Conservation (phyloP, 2,329 filamentous ascomycete genomes). For the Hortaea sp. region DNA sequence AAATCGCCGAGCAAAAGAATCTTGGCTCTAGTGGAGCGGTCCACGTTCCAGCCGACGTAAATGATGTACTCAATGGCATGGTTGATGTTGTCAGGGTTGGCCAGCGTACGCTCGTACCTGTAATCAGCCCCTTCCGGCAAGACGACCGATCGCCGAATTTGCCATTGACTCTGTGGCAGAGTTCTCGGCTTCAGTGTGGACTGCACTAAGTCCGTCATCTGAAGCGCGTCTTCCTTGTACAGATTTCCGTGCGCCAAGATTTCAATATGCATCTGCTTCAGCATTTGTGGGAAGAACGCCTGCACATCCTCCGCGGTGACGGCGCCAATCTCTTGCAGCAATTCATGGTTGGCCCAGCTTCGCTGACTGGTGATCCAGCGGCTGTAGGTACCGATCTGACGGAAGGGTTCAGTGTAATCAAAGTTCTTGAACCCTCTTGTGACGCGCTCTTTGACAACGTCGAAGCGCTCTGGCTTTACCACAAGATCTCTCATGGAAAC, state of each 20-base stretch:
- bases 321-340: slow-evolving; percentile 63
- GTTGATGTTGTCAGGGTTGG: slow-evolving; percentile 74
- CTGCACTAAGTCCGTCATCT: slow-evolving; percentile 74
- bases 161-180: slow-evolving; percentile 70
- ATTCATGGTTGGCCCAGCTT: slow-evolving; percentile 69
- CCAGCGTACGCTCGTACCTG: slow-evolving; percentile 68
- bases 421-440: slow-evolving; percentile 72
- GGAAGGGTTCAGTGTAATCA: slow-evolving; percentile 79
- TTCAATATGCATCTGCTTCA: slow-evolving; percentile 80
- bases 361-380: slow-evolving; percentile 69
- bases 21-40: slow-evolving; percentile 63
- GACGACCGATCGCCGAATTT: slow-evolving; percentile 64
- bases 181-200: slow-evolving; percentile 62
- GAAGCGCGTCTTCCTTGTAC: slow-evolving; percentile 84
- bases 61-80: slow-evolving; percentile 43
- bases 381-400: slow-evolving; percentile 75
- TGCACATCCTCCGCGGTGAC: slow-evolving; percentile 67
- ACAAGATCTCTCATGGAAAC: slow-evolving; percentile 74
- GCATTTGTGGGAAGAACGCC: slow-evolving; percentile 66
- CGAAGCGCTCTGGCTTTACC: slow-evolving; percentile 77
- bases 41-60: slow-evolving; percentile 37
- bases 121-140: slow-evolving; percentile 73
- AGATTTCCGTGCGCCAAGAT: slow-evolving; percentile 84
- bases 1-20: slow-evolving; percentile 78
- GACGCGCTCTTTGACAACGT: slow-evolving; percentile 80